Evolutionary conservation across 2,329 filamentous ascomycete genomes (phyloP), one percentile per base, ranked within the genome.

Genomic region (Xylaria sp.): DNA sequence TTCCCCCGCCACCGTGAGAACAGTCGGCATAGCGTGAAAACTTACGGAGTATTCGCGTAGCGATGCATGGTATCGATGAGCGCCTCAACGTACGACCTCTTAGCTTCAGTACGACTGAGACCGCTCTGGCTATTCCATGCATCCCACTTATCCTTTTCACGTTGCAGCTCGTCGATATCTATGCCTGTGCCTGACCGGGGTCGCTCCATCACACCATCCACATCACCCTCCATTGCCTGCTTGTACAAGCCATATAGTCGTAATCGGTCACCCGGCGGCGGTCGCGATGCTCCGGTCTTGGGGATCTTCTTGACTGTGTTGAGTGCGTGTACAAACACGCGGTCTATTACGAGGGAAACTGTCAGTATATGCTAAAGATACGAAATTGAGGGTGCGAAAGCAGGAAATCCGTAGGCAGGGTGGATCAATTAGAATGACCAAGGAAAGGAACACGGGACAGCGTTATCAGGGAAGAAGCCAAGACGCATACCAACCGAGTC

Each of bases 301-400:
- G 92, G 92, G 74, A 99, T 96, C 81, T 96, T 96, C 81, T 97
- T 97, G 75, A 99, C 95, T 27, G 96, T 98, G 82, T 97, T 97
- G 80, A 99, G 91, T 72, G 96, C 96, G 88, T 99, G 95, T 79
- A 96, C 95, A 81, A 99, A 99, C 77, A 99, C 96, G 81, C 96
- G 92, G 83, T 99, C 96, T 98, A 74, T 49, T 22, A 20, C 25
- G 36, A 55, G 27, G 13, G 31, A 29, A 27, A 47, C 45, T 39
- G 54, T 72, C 44, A 72, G 67, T 45, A 29, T 2, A 45, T 31
- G 39, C 22, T 38, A 20, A n/a, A 36, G 20, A 27, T 5, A 39
- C 15, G 54, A 27, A 5, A 27, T 38, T 44, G 7, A 42, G 56
- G 31, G 22, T 31, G 50, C 5, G 38, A 36, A 22, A 61, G 7